Evolutionary conservation across 805 yeast genomes (phyloP), one percentile per base, ranked within the genome.

Genomic region (Lachancea mirantina): DNA sequence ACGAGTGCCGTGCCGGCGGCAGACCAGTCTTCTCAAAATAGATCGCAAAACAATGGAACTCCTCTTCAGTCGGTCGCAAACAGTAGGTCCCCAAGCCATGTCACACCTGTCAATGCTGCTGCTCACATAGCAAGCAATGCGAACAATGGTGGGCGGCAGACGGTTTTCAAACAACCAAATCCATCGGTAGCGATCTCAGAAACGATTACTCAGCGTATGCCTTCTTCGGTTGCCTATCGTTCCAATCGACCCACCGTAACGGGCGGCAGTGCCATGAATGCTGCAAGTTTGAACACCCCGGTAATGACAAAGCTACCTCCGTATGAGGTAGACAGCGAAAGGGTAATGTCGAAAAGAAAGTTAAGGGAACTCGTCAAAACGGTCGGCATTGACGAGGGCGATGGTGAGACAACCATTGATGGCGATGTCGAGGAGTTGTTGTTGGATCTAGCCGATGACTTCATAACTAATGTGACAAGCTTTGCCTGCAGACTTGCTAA

Each of bases 401-500:
- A 89, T 52, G 82, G 89, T 11, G 94, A 87, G 48, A 78, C 94
- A 5, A 70, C 72, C 4, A 82, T 92, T 36, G 98, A 89, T 57
- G 97, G 96, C 17, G 96, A 92, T 58, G 95, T 85, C 11, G 96
- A 88, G 57, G 97, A 89, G 46, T 62, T 92, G 23, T 62, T 92
- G 21, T 65, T 92, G 26, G 98, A 92, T 57, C 63, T 92, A 29
- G 96, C 98, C 0, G 99, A 92, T 58, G 97, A 92, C 52, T 92
- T 92, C 52, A 92, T 92, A 10, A 73, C 82, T 6, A 78, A 84
- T 29, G 95, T 94, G 2, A 87, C 96, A 0, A 68, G 85, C 2
- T 92, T 92, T 64, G 95, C 97, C 1, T 89, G 97, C 54, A 73
- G 94, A 34, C 67, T 92, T 43, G 97, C 99, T 14, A 92, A 92